phyloP scores from a whole-genome alignment of 345 rosid species.

The Citrus inodora region DNA sequence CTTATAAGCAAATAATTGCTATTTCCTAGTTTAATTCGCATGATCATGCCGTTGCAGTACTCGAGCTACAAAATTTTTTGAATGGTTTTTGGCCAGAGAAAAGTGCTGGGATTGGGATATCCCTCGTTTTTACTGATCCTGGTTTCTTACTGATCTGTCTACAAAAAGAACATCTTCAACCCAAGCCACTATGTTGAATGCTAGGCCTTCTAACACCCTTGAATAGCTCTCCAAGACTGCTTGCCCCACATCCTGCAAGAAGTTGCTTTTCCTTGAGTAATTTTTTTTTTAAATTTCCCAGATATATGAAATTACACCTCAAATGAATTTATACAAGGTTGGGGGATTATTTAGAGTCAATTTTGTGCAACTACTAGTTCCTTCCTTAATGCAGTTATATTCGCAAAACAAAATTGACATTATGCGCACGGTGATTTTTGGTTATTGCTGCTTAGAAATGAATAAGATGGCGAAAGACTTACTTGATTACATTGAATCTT shows the following conservation, averaged over 20 bases:
- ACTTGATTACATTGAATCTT: slow-evolving; percentile 85
- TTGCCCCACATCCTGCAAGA: slow-evolving; percentile 83
- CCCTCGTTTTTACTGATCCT: slow-evolving; percentile 25
- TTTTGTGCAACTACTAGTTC: background rate
- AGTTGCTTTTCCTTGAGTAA: background rate
- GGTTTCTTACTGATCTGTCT: slow-evolving; percentile 51
- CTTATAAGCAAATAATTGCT: background rate
- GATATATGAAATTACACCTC: background rate
- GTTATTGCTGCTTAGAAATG: background rate
- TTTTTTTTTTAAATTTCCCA: background rate
- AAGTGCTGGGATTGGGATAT: slow-evolving; percentile 14
- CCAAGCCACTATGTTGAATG: slow-evolving; percentile 89
- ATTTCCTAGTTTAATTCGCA: background rate
- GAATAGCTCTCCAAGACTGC: slow-evolving; percentile 90
- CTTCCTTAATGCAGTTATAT: background rate
- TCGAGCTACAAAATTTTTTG: slow-evolving; percentile 4
- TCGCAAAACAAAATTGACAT: background rate
- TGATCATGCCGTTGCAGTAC: background rate
- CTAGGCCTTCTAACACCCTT: slow-evolving; percentile 82
- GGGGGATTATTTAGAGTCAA: background rate
- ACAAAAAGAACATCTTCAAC: slow-evolving; percentile 82
- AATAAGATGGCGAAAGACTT: slow-evolving; percentile 11
- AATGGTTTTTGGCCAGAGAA: background rate
- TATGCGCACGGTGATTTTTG: background rate
- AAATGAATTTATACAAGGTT: background rate